These are phyloP conservation scores for Lathyrus oleraceus DNA, from an alignment of 306 rosid genomes.

Conservation along the genomic window DNA sequence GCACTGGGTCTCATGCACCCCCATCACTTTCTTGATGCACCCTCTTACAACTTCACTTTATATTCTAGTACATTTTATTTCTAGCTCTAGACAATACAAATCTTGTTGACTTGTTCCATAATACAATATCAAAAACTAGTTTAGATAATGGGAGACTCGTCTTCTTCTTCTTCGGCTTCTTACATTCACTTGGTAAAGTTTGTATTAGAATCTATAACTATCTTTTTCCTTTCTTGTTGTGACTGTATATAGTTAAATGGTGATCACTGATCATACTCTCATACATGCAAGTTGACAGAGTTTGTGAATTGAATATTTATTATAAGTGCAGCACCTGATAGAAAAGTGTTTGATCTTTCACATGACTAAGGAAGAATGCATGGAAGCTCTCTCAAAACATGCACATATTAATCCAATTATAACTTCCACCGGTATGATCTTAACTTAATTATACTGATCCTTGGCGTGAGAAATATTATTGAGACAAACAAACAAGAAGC, in stretches of 20 bases:
- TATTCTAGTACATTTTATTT: no score
- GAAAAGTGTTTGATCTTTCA: constrained; percentile 86
- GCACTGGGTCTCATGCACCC: constrained; percentile 44
- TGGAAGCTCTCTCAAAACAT: constrained; percentile 87
- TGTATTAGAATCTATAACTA: not conserved
- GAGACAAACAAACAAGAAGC: no score
- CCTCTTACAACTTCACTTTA: not conserved
- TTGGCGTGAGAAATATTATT: no score
- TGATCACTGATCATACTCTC: no score
- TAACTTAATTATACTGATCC: no score
- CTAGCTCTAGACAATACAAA: constrained; percentile 2
- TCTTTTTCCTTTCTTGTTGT: not conserved
- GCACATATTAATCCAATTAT: constrained; percentile 76
- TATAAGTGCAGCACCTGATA: constrained; percentile 82
- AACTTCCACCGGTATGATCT: constrained; percentile 74
- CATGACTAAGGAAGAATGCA: constrained; percentile 85
- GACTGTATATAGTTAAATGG: not conserved
- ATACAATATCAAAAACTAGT: no score
- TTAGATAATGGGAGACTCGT: constrained; percentile 70
- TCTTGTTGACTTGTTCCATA: no score
- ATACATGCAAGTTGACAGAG: no score
- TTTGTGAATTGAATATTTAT: no score
- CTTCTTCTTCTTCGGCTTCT: constrained; percentile 74
- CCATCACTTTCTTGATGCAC: not conserved
- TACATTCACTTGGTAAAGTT: constrained; percentile 78